Evolutionary conservation across 108 stramenopile species (phyloP), one percentile per base, ranked within the genome.

Genomic region (Stephanodiscus minutulus): DNA sequence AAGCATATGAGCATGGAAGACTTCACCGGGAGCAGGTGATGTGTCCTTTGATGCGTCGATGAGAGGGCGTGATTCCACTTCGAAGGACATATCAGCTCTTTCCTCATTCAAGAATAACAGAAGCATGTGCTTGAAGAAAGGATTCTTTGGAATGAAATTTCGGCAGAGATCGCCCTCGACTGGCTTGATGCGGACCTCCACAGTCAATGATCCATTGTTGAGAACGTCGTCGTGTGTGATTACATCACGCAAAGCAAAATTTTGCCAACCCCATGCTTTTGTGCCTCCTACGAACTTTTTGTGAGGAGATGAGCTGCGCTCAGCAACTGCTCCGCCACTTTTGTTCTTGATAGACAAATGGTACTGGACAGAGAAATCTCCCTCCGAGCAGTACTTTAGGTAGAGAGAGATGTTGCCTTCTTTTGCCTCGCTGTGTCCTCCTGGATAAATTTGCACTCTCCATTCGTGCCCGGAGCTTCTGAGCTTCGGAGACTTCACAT

Each of bases 131-230:
- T 25, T 1, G 8, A 27, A 9, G 24, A 53, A 53, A 8, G 20
- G 9, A 22, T 53, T 53, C 52, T 53, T 53, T 53, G 52, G 52
- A 53, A 53, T 53, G 52, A 53, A 53, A 27, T 53, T 7, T 25
- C 11, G 25, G 1, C 22, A 25, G 22, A 22, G 25, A 53, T 21
- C 9, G 10, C 25, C 52, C 25, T 53, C 52, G 3, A 25, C 52
- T 9, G 22, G 22, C 4, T 53, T 25, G 18, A 53, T 53, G 20
- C 22, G 18, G 24, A 53, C 52, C 9, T 53, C 52, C 1, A 53
- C 52, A 25, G 52, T 53, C 52, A 53, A 11, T 27, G 52, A 12
- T 12, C 52, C 52, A 53, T 27, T 24, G 7, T 53, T 53, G 12
- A 53, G 52, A 48, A 48, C 2, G 31, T 33, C 31, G 15, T 3